Base-by-base conservation (phyloP, 2,329 filamentous ascomycete genomes). In the Coleophoma cylindrospora region DNA sequence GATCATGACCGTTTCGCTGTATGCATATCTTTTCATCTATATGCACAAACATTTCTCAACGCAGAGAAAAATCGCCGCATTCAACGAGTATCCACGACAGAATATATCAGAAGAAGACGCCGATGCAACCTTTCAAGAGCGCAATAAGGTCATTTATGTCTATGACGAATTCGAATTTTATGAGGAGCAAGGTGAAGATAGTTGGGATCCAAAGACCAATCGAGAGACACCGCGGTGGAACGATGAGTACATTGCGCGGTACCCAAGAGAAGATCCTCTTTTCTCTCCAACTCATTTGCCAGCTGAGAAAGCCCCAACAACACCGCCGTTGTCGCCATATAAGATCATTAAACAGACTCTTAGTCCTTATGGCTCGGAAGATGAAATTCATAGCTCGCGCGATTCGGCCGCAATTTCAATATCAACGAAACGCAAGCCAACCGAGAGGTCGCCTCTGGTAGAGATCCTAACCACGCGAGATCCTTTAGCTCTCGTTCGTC, bases 21-120 rank as follows among this genome's bases (percentile, higher is more conserved):
- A 69, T 53, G 57, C 59, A 4, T 68, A 68, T 51, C 62, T 71
- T n/a, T 67, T 69, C 52, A 50, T 68, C 19, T 67, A 66, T 51
- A 60, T 69, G 32, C 51, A 54, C 34, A 40, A 46, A 14, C 52
- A 55, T 47, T 60, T 57, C 41, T 47, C 52, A 11, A 50, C 46
- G 5, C 45, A 51, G 4, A 46, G 47, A 12, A 7, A 36, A 10
- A 41, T 47, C 15, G 40, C 40, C 6, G 13, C 19, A 0, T 15
- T 50, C 17, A 44, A 50, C 34, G 14, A 17, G 19, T 22, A 32
- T 9, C 14, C 27, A 11, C 3, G 27, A 27, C 22, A n/a, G 11
- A 22, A 27, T 8, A 13, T 21, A 7, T 32, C 32, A 4, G 19
- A 44, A 15, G 12, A 32, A 14, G 22, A 27, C 21, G 22, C 41